A percentile compares a stretch with the other conserved stretches of the same genome.
phyloP scores from a whole-genome alignment of 352 stramenopile genomes.

The Phytopythium oedochilum region DNA sequence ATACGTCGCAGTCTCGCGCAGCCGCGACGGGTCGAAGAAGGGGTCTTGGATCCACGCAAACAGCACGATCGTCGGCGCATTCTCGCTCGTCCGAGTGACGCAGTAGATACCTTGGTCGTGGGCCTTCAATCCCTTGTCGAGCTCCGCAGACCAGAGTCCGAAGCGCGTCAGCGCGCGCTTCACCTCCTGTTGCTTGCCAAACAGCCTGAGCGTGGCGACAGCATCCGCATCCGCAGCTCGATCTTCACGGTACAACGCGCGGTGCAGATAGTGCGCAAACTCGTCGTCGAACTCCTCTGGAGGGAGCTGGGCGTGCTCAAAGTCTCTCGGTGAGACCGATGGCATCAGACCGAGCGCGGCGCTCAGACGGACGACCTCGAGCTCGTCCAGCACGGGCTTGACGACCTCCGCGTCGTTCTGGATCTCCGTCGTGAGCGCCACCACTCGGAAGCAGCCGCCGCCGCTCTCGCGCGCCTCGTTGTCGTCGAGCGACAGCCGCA shows the following conservation, averaged over 20 bases:
- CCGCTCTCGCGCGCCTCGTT: neutral
- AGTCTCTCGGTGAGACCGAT: constrained; percentile 36
- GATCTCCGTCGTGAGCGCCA: constrained; percentile 38
- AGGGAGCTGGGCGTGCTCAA: constrained; percentile 38
- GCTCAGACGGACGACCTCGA: constrained; percentile 66
- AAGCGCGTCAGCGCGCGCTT: constrained; percentile 32
- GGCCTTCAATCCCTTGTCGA: constrained; percentile 15
- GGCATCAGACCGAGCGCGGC: constrained; percentile 44
- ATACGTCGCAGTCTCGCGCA: constrained; percentile 58
- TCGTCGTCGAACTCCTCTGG: constrained; percentile 52
- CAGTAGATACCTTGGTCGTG: constrained; percentile 60
- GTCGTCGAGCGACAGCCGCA: constrained; percentile 2
- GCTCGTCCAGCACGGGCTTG: constrained; percentile 68
- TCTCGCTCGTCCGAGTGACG: neutral
- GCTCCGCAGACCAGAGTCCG: constrained; percentile 25
- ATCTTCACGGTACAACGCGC: constrained; percentile 26
- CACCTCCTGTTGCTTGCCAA: constrained; percentile 50
- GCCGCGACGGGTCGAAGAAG: constrained; percentile 28
- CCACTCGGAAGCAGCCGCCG: constrained; percentile 32
- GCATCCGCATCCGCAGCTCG: constrained; percentile 2
- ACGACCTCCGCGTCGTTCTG: constrained; percentile 67
- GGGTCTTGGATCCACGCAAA: constrained; percentile 56
- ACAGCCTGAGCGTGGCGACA: constrained; percentile 37
- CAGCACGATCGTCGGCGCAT: constrained; percentile 20
- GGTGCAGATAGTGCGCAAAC: constrained; percentile 46